Conservation (phyloP, 345 rosid genomes). For the Punica granatum region DNA sequence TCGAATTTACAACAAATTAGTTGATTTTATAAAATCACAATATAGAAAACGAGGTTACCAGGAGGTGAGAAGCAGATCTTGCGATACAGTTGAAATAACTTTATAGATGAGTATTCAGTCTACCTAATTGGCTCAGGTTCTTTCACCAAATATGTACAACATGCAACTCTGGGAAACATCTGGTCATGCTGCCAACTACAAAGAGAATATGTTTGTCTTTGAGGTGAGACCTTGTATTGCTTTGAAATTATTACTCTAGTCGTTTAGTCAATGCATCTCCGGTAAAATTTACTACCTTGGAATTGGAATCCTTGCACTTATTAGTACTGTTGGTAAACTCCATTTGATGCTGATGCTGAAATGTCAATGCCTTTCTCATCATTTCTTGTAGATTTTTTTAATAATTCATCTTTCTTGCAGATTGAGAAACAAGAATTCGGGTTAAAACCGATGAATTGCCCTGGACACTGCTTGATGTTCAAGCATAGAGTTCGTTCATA, state of each 20-base stretch:
- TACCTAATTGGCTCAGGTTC: constrained; percentile 51
- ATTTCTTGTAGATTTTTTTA: not conserved
- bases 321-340: not conserved
- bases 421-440: constrained; percentile 95
- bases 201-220: constrained; percentile 90
- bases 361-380: not conserved
- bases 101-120: constrained; percentile 7
- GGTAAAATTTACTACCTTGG: too few species aligned
- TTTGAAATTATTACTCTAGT: not conserved
- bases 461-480: constrained; percentile 97
- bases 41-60: constrained; percentile 85
- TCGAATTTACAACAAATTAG: constrained; percentile 75
- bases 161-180: constrained; percentile 97
- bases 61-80: constrained; percentile 45
- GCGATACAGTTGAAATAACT: not conserved
- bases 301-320: too few species aligned
- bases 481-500: constrained; percentile 83
- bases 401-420: constrained; percentile 28
- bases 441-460: constrained; percentile 96
- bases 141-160: constrained; percentile 85
- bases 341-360: not conserved
- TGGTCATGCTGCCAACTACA: constrained; percentile 93
- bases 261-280: not conserved
- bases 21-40: constrained; percentile 64
- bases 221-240: constrained; percentile 45